Conservation (phyloP, 2,329 filamentous ascomycete species). For the Aschersonia sp. region DNA sequence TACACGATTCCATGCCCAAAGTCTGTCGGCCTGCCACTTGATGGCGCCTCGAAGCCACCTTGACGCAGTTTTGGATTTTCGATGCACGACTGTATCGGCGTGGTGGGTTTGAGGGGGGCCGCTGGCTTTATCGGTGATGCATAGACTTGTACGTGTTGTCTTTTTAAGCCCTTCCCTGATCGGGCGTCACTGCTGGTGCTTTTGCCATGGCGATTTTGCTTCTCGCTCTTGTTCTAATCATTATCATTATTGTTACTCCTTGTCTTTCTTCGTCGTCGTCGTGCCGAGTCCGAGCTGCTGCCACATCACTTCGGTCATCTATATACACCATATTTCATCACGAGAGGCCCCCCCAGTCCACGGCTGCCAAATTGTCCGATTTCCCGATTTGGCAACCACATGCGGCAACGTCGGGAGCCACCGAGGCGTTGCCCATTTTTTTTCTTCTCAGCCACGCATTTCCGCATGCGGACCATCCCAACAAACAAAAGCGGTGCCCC, state of each 20-base stretch:
- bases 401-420: neutral
- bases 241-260: too few species aligned
- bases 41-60: neutral
- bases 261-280: too few species aligned
- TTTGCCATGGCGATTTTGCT: too few species aligned
- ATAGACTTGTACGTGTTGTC: too few species aligned
- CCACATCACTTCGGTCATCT: too few species aligned
- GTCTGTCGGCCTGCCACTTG: neutral
- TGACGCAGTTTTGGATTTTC: neutral
- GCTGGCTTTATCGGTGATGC: neutral
- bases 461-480: neutral
- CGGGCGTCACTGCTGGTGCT: too few species aligned
- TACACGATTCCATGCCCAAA: neutral
- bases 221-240: too few species aligned
- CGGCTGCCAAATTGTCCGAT: too few species aligned
- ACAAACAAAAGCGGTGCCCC: neutral
- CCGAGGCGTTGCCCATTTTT: neutral
- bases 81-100: neutral
- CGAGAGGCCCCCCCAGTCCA: neutral
- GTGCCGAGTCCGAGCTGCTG: too few species aligned
- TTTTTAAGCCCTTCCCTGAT: too few species aligned
- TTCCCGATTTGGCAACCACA: neutral
- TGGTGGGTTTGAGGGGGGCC: neutral
- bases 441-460: neutral
- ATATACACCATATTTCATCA: neutral